A percentile compares a stretch with the other conserved stretches of the same genome.
phyloP scores from a whole-genome alignment of 805 yeast genomes.

The Suhomyces emberorum region DNA sequence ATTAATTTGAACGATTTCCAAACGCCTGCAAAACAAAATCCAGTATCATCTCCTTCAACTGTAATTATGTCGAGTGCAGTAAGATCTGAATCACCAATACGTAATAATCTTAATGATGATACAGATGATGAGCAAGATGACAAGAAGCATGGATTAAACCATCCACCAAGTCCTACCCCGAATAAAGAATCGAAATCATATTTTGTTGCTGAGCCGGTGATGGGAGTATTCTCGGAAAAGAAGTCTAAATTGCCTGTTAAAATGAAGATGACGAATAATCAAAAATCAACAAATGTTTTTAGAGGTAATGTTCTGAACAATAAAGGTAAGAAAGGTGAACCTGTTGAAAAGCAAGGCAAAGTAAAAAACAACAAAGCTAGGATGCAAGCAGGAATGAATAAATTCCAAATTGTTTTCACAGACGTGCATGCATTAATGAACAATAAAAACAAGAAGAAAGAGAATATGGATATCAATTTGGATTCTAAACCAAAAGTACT shows the following conservation, averaged over 20 bases:
- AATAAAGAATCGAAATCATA: conserved; percentile 18
- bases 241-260: conserved; percentile 11
- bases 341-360: conserved; percentile 1
- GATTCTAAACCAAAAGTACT: not conserved
- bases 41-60: conserved; percentile 41
- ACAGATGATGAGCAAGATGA: conserved; percentile 8
- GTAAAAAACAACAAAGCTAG: conserved; percentile 7
- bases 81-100: conserved; percentile 13
- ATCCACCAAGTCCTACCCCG: conserved; percentile 41
- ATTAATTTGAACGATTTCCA: conserved; percentile 15
- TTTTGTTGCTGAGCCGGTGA: conserved; percentile 25
- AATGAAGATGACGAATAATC: not conserved
- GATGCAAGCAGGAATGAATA: conserved; percentile 41
- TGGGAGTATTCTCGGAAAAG: conserved; percentile 38
- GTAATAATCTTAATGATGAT: not conserved
- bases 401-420: conserved; percentile 46
- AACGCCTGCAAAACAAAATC: conserved; percentile 33
- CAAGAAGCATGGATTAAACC: conserved; percentile 3
- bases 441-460: conserved; percentile 10
- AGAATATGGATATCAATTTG: not conserved
- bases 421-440: conserved; percentile 27
- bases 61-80: conserved; percentile 36
- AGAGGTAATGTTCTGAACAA: conserved; percentile 1
- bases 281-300: not conserved
- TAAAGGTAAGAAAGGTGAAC: not conserved